These are phyloP conservation scores for Rachicladosporium sp. DNA, from an alignment of 2,329 filamentous ascomycete genomes.

Conservation along the genomic window DNA sequence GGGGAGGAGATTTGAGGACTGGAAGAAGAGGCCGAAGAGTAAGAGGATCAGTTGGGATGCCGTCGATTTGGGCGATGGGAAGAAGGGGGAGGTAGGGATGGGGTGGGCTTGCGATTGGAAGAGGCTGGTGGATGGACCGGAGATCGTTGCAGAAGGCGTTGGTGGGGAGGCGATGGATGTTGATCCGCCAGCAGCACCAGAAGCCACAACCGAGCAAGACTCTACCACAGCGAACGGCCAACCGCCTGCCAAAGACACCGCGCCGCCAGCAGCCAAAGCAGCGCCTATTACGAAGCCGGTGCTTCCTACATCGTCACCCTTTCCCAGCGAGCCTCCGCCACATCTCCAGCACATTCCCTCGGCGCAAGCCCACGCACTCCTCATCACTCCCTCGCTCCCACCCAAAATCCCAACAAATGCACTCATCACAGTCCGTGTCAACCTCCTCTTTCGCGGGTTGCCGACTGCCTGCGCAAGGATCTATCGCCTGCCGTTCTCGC, in stretches of 20 bases:
- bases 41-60: conserved; percentile 66
- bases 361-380: conserved; percentile 12
- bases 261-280: background rate
- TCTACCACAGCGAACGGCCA: background rate
- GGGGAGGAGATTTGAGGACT: conserved; percentile 46
- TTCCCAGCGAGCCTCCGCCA: background rate
- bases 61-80: conserved; percentile 58
- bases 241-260: background rate
- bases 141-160: too few species aligned
- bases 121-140: background rate
- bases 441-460: conserved; percentile 56
- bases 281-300: background rate
- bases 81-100: conserved; percentile 69
- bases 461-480: conserved; percentile 63
- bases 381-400: conserved; percentile 12
- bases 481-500: conserved; percentile 61
- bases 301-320: too few species aligned
- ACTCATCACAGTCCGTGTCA: conserved; percentile 53
- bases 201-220: too few species aligned
- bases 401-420: conserved; percentile 17
- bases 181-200: too few species aligned
- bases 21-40: conserved; percentile 68
- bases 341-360: conserved; percentile 2
- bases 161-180: too few species aligned
- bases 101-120: conserved; percentile 74